phyloP scores from a whole-genome alignment of 2,329 filamentous ascomycete species.

The Rhynchosporium secalis region DNA sequence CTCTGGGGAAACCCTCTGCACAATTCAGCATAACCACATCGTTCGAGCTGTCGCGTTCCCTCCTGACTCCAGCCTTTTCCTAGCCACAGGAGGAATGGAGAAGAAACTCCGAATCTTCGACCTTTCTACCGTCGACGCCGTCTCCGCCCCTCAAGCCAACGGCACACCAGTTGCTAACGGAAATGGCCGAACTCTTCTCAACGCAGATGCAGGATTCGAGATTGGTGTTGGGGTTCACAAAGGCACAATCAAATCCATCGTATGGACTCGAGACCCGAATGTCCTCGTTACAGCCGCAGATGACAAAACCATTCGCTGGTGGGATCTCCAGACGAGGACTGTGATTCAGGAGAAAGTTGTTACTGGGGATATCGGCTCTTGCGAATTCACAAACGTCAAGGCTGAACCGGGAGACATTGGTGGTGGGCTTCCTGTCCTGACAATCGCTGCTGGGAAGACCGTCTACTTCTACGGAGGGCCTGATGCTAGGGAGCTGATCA shows the following conservation, averaged over 20 bases:
- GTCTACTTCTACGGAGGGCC: conserved; percentile 88
- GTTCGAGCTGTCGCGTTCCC: conserved; percentile 92
- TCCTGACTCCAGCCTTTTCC: conserved; percentile 74
- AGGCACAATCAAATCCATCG: conserved; percentile 91
- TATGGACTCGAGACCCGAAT: conserved; percentile 88
- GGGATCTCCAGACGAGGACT: conserved; percentile 76
- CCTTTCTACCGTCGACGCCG: conserved; percentile 54
- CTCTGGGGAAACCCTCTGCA: conserved; percentile 84
- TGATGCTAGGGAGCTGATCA: conserved; percentile 69
- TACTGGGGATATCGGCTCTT: conserved; percentile 85
- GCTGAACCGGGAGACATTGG: conserved; percentile 63
- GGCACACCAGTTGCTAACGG: conserved; percentile 33
- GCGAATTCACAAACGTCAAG: conserved; percentile 75
- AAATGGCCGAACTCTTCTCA: conserved; percentile 48
- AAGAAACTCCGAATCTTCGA: conserved; percentile 97
- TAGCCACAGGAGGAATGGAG: conserved; percentile 93
- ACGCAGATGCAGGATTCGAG: conserved; percentile 71
- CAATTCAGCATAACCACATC: conserved; percentile 90
- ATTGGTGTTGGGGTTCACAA: conserved; percentile 83
- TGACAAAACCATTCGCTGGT: conserved; percentile 92
- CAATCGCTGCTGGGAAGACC: conserved; percentile 90
- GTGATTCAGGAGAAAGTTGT: conserved; percentile 76
- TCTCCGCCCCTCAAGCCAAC: conserved; percentile 36
- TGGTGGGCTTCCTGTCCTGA: conserved; percentile 70
- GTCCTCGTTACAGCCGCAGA: conserved; percentile 86